phyloP scores from a whole-genome alignment of 345 rosid genomes.

The Abelmoschus esculentus region DNA sequence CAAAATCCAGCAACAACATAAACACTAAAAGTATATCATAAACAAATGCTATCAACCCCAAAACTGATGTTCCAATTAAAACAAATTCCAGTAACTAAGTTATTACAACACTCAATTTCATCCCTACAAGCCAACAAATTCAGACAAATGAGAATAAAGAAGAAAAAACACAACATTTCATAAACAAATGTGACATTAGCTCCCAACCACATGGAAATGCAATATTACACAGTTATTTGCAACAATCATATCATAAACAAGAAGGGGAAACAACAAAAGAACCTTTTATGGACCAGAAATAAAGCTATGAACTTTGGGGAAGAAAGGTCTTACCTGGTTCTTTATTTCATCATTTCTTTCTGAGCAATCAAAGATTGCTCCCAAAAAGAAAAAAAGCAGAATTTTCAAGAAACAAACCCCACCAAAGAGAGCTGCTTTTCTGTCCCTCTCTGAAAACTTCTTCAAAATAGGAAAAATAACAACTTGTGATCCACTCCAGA shows the following conservation, averaged over 20 bases:
- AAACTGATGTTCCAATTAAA: neutral
- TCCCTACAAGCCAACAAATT: slow-evolving; percentile 9
- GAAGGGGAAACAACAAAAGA: slow-evolving; percentile 25
- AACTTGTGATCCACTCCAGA: slow-evolving; percentile 80
- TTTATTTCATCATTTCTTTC: slow-evolving; percentile 14
- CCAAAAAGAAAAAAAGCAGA: slow-evolving; percentile 15
- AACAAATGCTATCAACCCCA: neutral
- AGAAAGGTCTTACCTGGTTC: slow-evolving; percentile 31
- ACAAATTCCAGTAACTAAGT: neutral
- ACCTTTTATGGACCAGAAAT: slow-evolving; percentile 16
- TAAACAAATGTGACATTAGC: neutral
- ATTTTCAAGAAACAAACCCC: slow-evolving; percentile 18
- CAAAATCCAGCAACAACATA: slow-evolving; percentile 8
- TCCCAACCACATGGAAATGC: slow-evolving; percentile 17
- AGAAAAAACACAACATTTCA: slow-evolving; percentile 16
- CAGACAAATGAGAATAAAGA: neutral
- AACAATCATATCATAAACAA: slow-evolving; percentile 18
- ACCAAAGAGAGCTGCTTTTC: slow-evolving; percentile 12
- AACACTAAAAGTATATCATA: slow-evolving; percentile 17
- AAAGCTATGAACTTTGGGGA: neutral
- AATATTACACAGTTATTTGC: slow-evolving; percentile 8
- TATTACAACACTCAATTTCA: neutral
- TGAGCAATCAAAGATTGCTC: slow-evolving; percentile 26
- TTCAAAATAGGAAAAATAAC: slow-evolving; percentile 25
- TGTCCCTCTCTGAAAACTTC: slow-evolving; percentile 12